phyloP scores from a whole-genome alignment of 495 filamentous ascomycete genomes.

The Trichoderma parareesei region DNA sequence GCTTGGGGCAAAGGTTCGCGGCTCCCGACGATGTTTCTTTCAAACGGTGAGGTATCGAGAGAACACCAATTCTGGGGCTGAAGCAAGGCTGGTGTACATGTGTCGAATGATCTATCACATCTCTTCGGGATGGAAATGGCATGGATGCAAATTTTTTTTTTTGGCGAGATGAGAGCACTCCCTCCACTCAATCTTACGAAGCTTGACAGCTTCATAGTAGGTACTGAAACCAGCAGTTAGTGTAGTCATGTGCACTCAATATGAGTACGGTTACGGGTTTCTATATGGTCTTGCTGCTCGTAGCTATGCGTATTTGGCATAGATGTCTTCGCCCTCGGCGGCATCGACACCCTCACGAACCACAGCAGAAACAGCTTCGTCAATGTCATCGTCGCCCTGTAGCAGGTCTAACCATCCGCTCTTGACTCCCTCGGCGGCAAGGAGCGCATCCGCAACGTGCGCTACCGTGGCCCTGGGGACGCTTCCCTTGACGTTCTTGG shows the following conservation, averaged over 20 bases:
- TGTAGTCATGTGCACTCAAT: not conserved
- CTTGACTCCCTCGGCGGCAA: slow-evolving; percentile 46
- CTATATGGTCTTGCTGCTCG: not conserved
- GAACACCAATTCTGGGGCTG: too few species aligned
- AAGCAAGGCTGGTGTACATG: too few species aligned
- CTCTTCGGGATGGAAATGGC: too few species aligned
- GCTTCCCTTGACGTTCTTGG: slow-evolving; percentile 38
- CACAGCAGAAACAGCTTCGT: slow-evolving; percentile 56
- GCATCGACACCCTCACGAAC: slow-evolving; percentile 54
- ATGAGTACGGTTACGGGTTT: not conserved
- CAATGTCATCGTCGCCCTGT: slow-evolving; percentile 48
- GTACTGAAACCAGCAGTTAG: not conserved
- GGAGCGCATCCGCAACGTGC: slow-evolving; percentile 53
- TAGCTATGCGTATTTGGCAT: slow-evolving; percentile 5
- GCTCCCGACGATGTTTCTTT: not conserved
- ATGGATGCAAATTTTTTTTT: not conserved
- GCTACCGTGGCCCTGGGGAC: slow-evolving; percentile 65
- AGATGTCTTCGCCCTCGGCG: slow-evolving; percentile 51
- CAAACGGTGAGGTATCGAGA: too few species aligned
- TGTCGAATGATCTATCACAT: too few species aligned
- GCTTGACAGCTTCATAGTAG: not conserved
- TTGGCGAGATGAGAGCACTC: not conserved
- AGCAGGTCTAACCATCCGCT: slow-evolving; percentile 40
- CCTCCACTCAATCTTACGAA: not conserved
- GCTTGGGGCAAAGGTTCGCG: not conserved